Conservation (phyloP, 106 monocot species). For the Allium fistulosum region DNA sequence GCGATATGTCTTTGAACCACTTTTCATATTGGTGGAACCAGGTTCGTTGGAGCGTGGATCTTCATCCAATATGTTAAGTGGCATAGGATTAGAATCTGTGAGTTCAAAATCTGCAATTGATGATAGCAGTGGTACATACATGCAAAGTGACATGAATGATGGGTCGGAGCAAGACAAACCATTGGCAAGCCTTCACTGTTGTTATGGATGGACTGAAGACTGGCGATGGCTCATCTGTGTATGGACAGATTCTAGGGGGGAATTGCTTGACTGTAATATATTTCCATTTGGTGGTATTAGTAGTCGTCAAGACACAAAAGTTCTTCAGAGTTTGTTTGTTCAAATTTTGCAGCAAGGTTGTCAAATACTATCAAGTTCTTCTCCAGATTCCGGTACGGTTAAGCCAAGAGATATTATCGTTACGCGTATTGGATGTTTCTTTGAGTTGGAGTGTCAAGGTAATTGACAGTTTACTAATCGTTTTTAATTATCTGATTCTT, state of each 20-base stretch:
- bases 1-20: conserved; percentile 80
- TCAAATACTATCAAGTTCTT: conserved; percentile 64
- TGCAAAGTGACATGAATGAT: conserved; percentile 26
- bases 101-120: conserved; percentile 44
- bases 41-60: conserved; percentile 43
- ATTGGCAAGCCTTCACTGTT: conserved; percentile 79
- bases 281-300: conserved; percentile 95
- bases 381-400: conserved; percentile 28
- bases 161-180: conserved; percentile 40
- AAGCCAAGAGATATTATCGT: conserved; percentile 71
- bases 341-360: conserved; percentile 86
- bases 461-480: not conserved
- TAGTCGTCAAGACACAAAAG: conserved; percentile 89
- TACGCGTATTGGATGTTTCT: conserved; percentile 78
- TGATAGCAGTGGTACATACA: conserved; percentile 38
- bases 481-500: too few species aligned
- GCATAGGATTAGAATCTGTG: conserved; percentile 23
- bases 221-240: conserved; percentile 94
- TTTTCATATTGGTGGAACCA: conserved; percentile 85
- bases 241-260: conserved; percentile 96
- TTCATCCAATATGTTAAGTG: conserved; percentile 13
- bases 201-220: conserved; percentile 99
- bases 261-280: conserved; percentile 78
- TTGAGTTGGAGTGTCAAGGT: conserved; percentile 99
- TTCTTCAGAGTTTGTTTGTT: conserved; percentile 84